Base-by-base conservation (phyloP, 2,329 filamentous ascomycete species). In the Helotiales sp. region DNA sequence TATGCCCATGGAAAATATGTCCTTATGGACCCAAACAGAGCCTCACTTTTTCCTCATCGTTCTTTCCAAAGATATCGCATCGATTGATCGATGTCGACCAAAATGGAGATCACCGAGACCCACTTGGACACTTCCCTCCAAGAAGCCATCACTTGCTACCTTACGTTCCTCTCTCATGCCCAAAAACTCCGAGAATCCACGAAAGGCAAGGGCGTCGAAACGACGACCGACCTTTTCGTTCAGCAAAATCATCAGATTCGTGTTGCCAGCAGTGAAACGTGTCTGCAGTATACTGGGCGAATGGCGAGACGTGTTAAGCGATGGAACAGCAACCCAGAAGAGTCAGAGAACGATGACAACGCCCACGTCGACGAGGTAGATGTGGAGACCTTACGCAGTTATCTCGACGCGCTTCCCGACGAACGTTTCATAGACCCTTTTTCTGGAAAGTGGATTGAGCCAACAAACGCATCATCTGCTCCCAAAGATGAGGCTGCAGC, bases 181-280 rank as follows among this genome's bases (percentile, higher is more conserved):
- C 54, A 58, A 31, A 56, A 54, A 15, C 36, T 51, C 15, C 55
- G 53, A 36, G 57, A 59, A 33, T 25, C 48, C 3, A 47, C 40
- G n/a, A 51, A 58, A 48, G 60, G 57, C 8, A 63, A 63, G 36
- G 60, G 53, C 13, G 54, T 58, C 19, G 55, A 60, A 31, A 60
- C 60, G 2, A 48, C 52, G 22, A 49, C 44, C 3, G 60, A 63
- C 29, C 15, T 63, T 19, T 48, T 55, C 1, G 52, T 12, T 8
- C 34, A 57, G 17, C 24, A 40, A 30, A 30, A 49, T 17, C 51
- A 55, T 29, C 49, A 58, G 25, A 24, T 34, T 29, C 55, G 59
- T 15, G 42, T 60, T 17, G 51, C 50, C 31, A 50, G 46, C 7
- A 54, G 52, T 5, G 54, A 64, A 38, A 46, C 54, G 12, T 64